Evolutionary conservation across 495 filamentous ascomycete genomes (phyloP), one percentile per base, ranked within the genome.

Genomic region (Aspergillus panamensis): DNA sequence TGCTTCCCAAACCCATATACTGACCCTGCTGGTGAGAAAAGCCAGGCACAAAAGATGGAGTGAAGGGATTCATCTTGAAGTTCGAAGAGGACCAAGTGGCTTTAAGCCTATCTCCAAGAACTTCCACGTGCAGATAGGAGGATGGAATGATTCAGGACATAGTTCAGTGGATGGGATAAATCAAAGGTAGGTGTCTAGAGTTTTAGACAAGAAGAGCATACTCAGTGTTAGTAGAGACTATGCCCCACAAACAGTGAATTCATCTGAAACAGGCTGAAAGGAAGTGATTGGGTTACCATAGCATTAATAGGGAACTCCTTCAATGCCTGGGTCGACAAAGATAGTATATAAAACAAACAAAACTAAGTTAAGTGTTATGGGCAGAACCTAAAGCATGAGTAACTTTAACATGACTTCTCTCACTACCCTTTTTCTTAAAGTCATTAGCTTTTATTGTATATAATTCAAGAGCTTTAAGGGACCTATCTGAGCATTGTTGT

Each of bases 21-120:
- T 62, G 43, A 37, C 45, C 45, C 30, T 56, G 39, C 17, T 56
- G 47, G n/a, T 44, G 14, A 42, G 14, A 5, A 17, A 33, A 19
- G 16, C 53, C 37, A 47, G 52, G 37, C 31, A 56, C 48, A 10
- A 55, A 51, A 32, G 53, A 14, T 25, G 58, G 47, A 9, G 50
- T 39, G n/a, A 53, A 48, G 21, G 57, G 51, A 42, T 53, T 52
- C 58, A 61, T 56, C 20, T 10, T 45, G 39, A 35, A 17, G 7
- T 12, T 30, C 19, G 3, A 20, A 32, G n/a, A 12, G 47, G 19
- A 16, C 17, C 17, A 16, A 45, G 6, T 19, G 9, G 42, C 6
- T 6, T 17, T 17, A 9, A n/a, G 17, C 14, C 19, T 21, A 21
- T 21, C 16, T 20, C 19, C 9, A 45, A 20, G 42, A 4, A 7